Conservation (phyloP, 208 protist species). For the Polymyxa betae region DNA sequence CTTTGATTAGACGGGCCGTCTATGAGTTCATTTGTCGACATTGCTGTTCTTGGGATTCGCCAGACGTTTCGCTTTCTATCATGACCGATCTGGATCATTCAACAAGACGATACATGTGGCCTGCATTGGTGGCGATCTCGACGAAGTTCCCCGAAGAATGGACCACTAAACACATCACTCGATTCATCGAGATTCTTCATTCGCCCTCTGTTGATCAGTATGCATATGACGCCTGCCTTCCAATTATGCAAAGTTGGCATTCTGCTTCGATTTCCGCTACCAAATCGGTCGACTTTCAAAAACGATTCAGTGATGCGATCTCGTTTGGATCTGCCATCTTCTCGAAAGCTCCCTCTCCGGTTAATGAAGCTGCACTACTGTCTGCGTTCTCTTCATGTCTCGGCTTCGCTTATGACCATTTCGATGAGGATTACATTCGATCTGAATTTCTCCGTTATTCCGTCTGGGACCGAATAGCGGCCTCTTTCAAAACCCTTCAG, state of each 20-base stretch:
- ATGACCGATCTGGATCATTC: background rate
- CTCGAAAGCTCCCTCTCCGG: background rate
- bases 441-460: background rate
- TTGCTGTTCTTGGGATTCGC: background rate
- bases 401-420: background rate
- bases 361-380: background rate
- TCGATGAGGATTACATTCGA: background rate
- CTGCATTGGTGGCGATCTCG: background rate
- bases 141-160: background rate
- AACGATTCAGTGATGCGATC: too few species aligned
- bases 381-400: background rate
- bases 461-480: background rate
- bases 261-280: too few species aligned
- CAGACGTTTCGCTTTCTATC: conserved; percentile 26
- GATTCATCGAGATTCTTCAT: background rate
- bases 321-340: too few species aligned
- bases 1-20: background rate
- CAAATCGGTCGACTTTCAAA: too few species aligned
- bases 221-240: background rate
- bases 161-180: background rate
- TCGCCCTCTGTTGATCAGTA: background rate
- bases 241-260: background rate
- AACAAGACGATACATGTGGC: background rate
- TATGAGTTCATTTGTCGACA: background rate
- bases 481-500: background rate